phyloP scores from a whole-genome alignment of 495 filamentous ascomycete species.

The Aspergillus steynii region DNA sequence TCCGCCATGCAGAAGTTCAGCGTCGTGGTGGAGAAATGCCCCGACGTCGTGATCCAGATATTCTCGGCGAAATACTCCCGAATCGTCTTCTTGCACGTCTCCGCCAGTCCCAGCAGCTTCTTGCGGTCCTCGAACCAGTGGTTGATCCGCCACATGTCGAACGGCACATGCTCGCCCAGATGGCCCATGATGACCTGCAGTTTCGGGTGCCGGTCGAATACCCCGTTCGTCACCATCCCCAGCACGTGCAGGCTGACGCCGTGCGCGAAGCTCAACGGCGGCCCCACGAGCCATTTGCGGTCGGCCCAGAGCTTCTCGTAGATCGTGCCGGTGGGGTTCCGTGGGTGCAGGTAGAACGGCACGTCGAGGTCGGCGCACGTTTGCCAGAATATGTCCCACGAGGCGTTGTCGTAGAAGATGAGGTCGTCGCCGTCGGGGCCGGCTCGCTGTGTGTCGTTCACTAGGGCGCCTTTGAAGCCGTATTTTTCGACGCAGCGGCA shows the following conservation, averaged over 20 bases:
- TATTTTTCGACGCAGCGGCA: constrained; percentile 53
- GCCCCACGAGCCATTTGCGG: constrained; percentile 49
- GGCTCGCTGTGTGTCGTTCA: constrained; percentile 58
- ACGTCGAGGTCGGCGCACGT: constrained; percentile 58
- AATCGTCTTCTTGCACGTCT: constrained; percentile 54
- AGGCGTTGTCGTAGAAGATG: constrained; percentile 59
- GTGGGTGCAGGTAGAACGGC: constrained; percentile 64
- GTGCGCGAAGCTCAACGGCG: constrained; percentile 49
- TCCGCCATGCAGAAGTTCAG: constrained; percentile 51
- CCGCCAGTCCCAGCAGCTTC: constrained; percentile 41
- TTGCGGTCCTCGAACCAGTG: constrained; percentile 58
- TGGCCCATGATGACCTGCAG: constrained; percentile 68
- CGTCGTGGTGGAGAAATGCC: constrained; percentile 58
- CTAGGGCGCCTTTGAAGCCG: constrained; percentile 59
- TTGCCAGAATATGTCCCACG: constrained; percentile 60
- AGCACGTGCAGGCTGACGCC: constrained; percentile 50
- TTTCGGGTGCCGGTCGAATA: constrained; percentile 50
- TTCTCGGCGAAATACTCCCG: constrained; percentile 59
- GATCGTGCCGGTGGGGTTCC: constrained; percentile 48
- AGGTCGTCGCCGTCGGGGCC: constrained; percentile 53
- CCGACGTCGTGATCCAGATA: constrained; percentile 65
- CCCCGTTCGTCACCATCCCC: constrained; percentile 54
- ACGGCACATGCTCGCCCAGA: constrained; percentile 65
- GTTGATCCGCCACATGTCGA: constrained; percentile 61
- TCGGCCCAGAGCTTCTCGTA: constrained; percentile 52